A percentile compares a stretch with the other conserved stretches of the same genome.
Conservation (phyloP, 225 moss, liverwort and hornwort species). For the Pseudoscleropodium purum region DNA sequence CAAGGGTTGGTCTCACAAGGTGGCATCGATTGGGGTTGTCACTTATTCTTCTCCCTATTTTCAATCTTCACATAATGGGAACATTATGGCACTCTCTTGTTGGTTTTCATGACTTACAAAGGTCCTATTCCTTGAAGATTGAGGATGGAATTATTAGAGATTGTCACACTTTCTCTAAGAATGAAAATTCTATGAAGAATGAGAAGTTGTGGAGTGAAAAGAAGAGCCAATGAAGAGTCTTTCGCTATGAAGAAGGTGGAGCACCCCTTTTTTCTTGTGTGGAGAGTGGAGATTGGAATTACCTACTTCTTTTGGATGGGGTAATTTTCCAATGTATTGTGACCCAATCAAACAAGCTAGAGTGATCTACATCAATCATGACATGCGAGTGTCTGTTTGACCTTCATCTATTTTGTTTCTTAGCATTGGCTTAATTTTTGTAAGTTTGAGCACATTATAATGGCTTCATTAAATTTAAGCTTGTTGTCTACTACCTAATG, state of each 20-base stretch:
- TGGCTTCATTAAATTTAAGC: not conserved
- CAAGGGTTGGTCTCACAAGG: not conserved
- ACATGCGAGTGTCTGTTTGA: not conserved
- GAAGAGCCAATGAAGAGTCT: not conserved
- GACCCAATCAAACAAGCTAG: rapidly evolving
- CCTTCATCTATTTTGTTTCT: not conserved
- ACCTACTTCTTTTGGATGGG: not conserved
- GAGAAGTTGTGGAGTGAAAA: not conserved
- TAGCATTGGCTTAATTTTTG: not conserved
- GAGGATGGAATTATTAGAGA: too few relatives aligned
- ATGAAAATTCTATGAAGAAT: not conserved
- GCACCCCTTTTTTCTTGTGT: too few relatives aligned
- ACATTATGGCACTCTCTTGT: rapidly evolving
- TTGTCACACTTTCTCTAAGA: not conserved
- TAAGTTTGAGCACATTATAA: too few relatives aligned
- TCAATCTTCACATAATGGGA: too few relatives aligned
- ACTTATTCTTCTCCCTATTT: too few relatives aligned
- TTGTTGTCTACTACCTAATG: not conserved
- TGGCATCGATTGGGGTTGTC: too few relatives aligned
- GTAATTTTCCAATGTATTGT: rapidly evolving
- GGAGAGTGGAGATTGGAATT: too few relatives aligned
- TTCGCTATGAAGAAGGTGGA: too few relatives aligned
- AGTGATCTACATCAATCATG: rapidly evolving
- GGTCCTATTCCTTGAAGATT: too few relatives aligned
- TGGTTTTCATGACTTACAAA: too few relatives aligned